phyloP scores from a whole-genome alignment of 2,329 filamentous ascomycete species.

The Venturia nashicola region DNA sequence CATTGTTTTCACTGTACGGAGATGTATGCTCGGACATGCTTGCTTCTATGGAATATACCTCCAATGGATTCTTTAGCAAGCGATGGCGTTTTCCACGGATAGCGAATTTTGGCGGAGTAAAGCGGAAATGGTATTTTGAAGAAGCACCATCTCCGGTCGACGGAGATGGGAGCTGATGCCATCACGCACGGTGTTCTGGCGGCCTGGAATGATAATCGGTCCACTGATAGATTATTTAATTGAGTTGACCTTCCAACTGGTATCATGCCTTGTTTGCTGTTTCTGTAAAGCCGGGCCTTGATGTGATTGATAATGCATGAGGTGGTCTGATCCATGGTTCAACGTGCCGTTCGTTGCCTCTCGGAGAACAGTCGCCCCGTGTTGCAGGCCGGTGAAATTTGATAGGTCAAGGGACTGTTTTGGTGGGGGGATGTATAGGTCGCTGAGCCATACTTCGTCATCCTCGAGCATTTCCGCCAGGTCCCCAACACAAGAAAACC shows the following conservation, averaged over 20 bases:
- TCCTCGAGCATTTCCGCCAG: neutral
- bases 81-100: conserved; percentile 2
- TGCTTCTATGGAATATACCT: neutral
- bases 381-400: neutral
- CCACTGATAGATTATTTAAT: conserved; percentile 1
- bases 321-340: neutral
- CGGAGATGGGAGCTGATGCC: neutral
- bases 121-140: neutral
- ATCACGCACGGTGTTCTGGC: neutral
- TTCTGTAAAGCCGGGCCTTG: neutral
- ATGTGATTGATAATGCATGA: neutral
- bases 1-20: neutral
- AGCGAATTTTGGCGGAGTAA: neutral
- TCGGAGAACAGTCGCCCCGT: neutral
- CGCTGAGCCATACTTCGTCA: neutral
- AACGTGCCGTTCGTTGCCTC: neutral
- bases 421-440: neutral
- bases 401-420: neutral
- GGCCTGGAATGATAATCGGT: neutral
- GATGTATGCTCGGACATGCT: neutral
- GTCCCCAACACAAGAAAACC: neutral
- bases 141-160: neutral
- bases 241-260: neutral
- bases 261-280: neutral
- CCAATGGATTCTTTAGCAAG: neutral